Evolutionary conservation across 1,284 basidiomycete species (phyloP), one percentile per base, ranked within the genome.

Genomic region (Pascua guehoae): DNA sequence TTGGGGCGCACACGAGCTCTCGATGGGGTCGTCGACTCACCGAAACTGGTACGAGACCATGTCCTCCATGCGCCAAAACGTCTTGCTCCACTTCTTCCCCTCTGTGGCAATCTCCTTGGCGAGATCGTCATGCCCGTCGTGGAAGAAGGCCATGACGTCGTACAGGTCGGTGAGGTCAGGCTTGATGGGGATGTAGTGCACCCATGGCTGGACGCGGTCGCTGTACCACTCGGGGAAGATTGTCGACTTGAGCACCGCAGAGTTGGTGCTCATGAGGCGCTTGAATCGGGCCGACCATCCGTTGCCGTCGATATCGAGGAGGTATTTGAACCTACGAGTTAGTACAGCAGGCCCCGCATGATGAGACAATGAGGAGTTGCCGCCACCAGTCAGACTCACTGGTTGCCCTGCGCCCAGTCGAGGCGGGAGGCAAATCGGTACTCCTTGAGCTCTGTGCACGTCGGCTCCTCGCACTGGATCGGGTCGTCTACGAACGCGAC

Each of bases 51-150:
- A 86, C 12, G 85, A 82, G 42, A 81, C 79, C 75, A 88, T 78
- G 69, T 88, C 86, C 63, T 85, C 84, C 55, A 78, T 78, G 47
- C 86, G 78, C 85, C 85, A 88, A 66, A 80, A 86, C 0, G 66
- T 77, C 58, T 78, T 76, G 62, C 83, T 85, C 86, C 86, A 88
- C 18, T 79, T 66, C 45, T 81, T 79, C 0, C 86, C 86, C 0
- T 79, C 80, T 5, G 69, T 58, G 0, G 84, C 86, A 49, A 88
- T 87, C 64, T 80, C 78, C 39, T 75, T 72, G 0, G 82, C 86
- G 41, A 86, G 62, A 0, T 80, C 75, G 52, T 86, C 84, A 57
- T 86, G 83, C 0, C 72, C 80, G 37, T 76, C 83, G 0, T 81
- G 78, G 77, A 86, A 86, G 74, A 86, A 87, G 0, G 80, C 70